These are phyloP conservation scores for Chlamydomonas incerta DNA, from an alignment of 139 green algal species.

Conservation along the genomic window DNA sequence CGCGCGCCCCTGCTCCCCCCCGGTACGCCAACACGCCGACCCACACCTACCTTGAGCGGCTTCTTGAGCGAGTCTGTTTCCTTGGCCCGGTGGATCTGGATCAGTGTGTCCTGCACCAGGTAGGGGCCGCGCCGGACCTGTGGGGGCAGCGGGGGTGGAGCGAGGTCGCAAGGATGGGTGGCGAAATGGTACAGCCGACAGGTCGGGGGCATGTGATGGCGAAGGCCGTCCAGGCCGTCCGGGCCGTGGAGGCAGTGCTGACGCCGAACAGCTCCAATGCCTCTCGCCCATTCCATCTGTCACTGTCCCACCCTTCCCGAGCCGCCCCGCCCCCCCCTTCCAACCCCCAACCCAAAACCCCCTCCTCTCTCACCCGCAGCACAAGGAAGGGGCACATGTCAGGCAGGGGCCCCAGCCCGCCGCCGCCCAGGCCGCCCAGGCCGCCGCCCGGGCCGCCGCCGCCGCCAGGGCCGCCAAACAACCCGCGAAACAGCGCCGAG, in stretches of 20 bases:
- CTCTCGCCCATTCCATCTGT: too few species aligned
- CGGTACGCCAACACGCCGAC: background rate
- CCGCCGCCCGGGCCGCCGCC: slow-evolving; percentile 33
- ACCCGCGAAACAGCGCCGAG: slow-evolving; percentile 50
- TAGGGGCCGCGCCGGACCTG: slow-evolving; percentile 75
- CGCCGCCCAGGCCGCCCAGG: slow-evolving; percentile 16
- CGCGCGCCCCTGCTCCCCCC: too few species aligned
- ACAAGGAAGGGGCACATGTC: slow-evolving; percentile 68
- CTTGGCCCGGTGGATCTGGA: slow-evolving; percentile 79
- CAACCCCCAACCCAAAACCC: background rate
- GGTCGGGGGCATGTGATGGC: too few species aligned
- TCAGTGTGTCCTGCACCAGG: slow-evolving; percentile 85
- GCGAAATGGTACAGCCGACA: too few species aligned
- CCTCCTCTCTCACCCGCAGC: slow-evolving; percentile 33
- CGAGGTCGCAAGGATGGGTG: too few species aligned
- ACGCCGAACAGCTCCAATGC: too few species aligned
- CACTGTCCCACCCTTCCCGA: too few species aligned
- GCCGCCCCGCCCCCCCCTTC: background rate
- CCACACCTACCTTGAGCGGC: slow-evolving; percentile 72
- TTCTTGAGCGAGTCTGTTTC: slow-evolving; percentile 66
- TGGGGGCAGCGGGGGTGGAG: background rate
- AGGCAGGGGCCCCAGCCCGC: background rate
- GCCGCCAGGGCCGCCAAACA: slow-evolving; percentile 17
- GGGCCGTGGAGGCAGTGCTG: too few species aligned
- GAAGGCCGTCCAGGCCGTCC: too few species aligned